Percentiles rank a stretch among this genome's conserved stretches.
Evolutionary conservation across 2,329 filamentous ascomycete species (phyloP).

Genomic region (Coniochaeta pulveracea): DNA sequence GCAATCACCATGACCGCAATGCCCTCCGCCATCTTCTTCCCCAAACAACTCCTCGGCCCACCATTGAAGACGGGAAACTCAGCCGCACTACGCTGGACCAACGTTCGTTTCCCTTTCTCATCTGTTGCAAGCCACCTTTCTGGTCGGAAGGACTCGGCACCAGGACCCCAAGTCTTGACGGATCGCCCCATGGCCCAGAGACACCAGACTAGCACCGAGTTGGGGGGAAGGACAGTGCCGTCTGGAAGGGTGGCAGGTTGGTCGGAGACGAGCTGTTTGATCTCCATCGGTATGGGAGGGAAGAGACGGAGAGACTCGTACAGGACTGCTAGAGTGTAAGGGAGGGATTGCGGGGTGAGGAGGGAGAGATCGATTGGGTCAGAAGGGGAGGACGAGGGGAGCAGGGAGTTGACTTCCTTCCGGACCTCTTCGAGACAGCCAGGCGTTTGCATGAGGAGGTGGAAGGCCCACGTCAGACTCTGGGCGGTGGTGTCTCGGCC

Average conservation of each 20-base stretch:
- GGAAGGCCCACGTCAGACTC: conserved; percentile 52
- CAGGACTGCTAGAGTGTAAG: conserved; percentile 50
- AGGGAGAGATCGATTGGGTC: conserved; percentile 12
- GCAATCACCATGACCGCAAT: conserved; percentile 46
- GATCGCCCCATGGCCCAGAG: conserved; percentile 55
- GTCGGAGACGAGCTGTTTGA: conserved; percentile 40
- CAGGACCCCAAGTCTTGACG: conserved; percentile 39
- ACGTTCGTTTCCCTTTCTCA: conserved; percentile 10
- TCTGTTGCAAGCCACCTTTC: conserved; percentile 37
- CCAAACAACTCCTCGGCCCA: conserved; percentile 47
- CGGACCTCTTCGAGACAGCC: conserved; percentile 27
- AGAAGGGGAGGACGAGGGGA: conserved; percentile 7
- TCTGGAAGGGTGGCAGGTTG: conserved; percentile 43
- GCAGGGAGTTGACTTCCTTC: conserved; percentile 23
- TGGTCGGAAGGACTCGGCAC: conserved; percentile 43
- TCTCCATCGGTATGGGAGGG: conserved; percentile 55
- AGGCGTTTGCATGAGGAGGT: conserved; percentile 44
- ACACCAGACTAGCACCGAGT: conserved; percentile 49
- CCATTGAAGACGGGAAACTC: conserved; percentile 58
- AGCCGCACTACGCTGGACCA: conserved; percentile 30
- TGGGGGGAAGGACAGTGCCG: conserved; percentile 42
- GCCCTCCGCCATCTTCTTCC: conserved; percentile 53
- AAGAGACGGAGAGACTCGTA: conserved; percentile 51
- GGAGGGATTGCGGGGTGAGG: conserved; percentile 31
- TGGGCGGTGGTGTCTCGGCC: conserved; percentile 55